Evolutionary conservation across 176 grass and related monocot species (phyloP), one percentile per base, ranked within the genome.

Genomic region (Themeda triandra): DNA sequence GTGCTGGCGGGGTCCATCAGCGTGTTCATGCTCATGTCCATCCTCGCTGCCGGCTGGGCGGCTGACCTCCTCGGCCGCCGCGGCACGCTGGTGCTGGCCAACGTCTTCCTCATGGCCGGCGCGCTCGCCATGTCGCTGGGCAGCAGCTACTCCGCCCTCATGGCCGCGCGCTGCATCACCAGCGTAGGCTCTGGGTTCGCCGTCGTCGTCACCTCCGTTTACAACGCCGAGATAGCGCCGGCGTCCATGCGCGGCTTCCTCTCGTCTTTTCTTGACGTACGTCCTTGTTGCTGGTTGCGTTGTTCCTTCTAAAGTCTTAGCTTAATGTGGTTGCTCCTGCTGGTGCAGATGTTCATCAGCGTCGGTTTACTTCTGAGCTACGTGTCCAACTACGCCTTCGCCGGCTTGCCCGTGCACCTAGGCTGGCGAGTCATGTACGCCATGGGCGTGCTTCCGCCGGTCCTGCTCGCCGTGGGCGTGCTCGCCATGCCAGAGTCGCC

Each of bases 401-500:
- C 89, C 28, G 80, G n/a, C 72, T 39, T 87, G 41, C 80, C 85
- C 11, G 74, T 62, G 67, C 89, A 75, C 86, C 66, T 91, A 6
- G 73, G 85, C 33, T 91, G 89, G 89, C 80, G 89, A 6, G 17
- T 65, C 46, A 91, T 91, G 89, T 91, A 69, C 54, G 85, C 6
- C n/a, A 30, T 63, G 12, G 89, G 89, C 70, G 71, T n/a, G 0
- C 3, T 84, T 1, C 89, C 89, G 0, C 75, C 90, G 0, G 32
- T 82, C 12, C 10, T 88, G 41, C 82, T 92, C 14, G 86, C 72
- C 63, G 62, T 54, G 6, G 86, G 70, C 13, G 76, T 84, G 28
- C 59, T 88, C 41, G 18, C 91, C 18, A 89, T 94, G 92, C 92
- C 92, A 46, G 92, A 94, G 69, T 94, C 92, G 2, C 92, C 92